phyloP scores from a whole-genome alignment of 345 rosid species.

The Streptanthus diversifolius region DNA sequence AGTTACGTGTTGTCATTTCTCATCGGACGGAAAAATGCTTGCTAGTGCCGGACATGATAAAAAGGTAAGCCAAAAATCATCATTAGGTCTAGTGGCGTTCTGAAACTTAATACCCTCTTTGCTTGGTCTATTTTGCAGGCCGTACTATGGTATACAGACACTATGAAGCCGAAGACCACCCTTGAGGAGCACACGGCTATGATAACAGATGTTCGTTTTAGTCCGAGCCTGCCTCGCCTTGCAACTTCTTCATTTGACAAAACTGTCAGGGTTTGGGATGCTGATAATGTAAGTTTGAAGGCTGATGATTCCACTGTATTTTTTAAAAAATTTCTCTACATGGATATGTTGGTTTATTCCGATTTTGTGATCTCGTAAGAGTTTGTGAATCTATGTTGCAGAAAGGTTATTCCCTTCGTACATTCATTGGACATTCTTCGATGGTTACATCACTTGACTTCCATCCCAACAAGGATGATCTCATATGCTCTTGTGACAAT shows the following conservation, averaged over 20 bases:
- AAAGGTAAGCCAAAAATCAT: slow-evolving; percentile 46
- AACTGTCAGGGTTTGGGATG: slow-evolving; percentile 98
- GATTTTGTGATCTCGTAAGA: slow-evolving; percentile 5
- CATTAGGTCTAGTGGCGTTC: background rate
- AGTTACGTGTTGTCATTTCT: slow-evolving; percentile 86
- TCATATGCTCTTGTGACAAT: slow-evolving; percentile 89
- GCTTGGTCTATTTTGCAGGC: slow-evolving; percentile 50
- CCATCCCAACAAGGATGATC: slow-evolving; percentile 87
- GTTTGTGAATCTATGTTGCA: slow-evolving; percentile 41
- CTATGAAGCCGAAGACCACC: slow-evolving; percentile 61
- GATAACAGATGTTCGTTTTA: slow-evolving; percentile 94
- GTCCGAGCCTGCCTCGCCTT: slow-evolving; percentile 82
- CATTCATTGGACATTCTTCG: slow-evolving; percentile 70
- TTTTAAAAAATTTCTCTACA: background rate
- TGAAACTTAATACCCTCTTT: slow-evolving; percentile 18
- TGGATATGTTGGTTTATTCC: slow-evolving; percentile 1
- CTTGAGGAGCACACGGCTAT: slow-evolving; percentile 78
- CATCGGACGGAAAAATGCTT: slow-evolving; percentile 92
- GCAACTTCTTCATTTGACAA: slow-evolving; percentile 97
- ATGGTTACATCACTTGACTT: slow-evolving; percentile 81
- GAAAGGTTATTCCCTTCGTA: slow-evolving; percentile 84
- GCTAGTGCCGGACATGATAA: slow-evolving; percentile 99
- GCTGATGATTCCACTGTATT: background rate
- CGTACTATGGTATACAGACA: slow-evolving; percentile 76
- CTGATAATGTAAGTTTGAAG: slow-evolving; percentile 67